These are phyloP conservation scores for Boletus speciosus DNA, from an alignment of 768 basidiomycete genomes.

Conservation along the genomic window DNA sequence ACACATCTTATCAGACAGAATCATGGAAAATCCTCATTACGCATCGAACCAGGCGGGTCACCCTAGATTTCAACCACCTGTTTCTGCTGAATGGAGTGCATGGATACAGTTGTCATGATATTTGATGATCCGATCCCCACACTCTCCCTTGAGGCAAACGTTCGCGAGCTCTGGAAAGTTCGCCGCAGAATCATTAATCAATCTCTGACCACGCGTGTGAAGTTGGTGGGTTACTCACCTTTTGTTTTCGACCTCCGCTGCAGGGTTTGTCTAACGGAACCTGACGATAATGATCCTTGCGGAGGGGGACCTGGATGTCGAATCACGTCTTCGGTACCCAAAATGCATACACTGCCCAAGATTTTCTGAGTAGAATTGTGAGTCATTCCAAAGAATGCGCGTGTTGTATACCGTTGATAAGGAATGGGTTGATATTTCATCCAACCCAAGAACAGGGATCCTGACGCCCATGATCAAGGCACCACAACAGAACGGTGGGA, in stretches of 20 bases:
- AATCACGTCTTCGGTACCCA: neutral
- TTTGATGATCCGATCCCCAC: slow-evolving; percentile 13
- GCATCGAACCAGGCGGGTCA: too few relatives aligned
- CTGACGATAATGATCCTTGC: neutral
- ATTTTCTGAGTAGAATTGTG: neutral
- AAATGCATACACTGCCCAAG: neutral
- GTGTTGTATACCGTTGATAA: neutral
- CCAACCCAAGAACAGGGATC: neutral
- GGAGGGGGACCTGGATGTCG: neutral
- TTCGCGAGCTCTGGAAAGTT: slow-evolving; percentile 1
- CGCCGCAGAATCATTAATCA: slow-evolving; percentile 2
- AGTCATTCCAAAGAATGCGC: neutral
- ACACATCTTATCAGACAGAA: slow-evolving; percentile 1
- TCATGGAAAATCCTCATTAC: neutral
- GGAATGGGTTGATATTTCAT: neutral
- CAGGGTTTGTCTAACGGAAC: neutral
- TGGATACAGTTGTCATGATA: neutral
- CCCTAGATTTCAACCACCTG: neutral
- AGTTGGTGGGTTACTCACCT: neutral
- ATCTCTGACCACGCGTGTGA: neutral
- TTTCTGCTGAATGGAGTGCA: neutral
- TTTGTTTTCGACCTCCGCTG: neutral
- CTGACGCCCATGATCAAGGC: too few relatives aligned
- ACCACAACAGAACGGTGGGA: neutral
- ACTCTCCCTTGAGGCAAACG: neutral